Conservation (phyloP, 176 grass and related monocot genomes). For the Oryza meyeriana region DNA sequence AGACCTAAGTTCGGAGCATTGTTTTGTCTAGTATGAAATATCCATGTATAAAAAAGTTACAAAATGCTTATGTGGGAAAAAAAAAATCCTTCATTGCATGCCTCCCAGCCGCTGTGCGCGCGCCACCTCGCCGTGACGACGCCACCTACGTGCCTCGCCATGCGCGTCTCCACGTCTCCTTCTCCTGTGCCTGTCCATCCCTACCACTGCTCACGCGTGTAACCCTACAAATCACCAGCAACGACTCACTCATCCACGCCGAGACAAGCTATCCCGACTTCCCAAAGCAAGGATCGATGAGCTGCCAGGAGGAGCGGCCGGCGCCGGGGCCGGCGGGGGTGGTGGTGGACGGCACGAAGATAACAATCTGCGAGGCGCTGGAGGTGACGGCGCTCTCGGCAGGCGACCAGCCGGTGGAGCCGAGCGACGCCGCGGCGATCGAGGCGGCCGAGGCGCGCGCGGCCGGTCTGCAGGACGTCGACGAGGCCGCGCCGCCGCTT, state of each 20-base stretch:
- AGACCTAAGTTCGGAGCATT: not conserved
- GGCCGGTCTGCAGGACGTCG: not conserved
- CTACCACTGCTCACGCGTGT: not conserved
- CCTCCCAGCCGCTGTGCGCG: not conserved
- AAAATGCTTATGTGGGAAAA: not conserved
- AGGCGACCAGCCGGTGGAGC: constrained; percentile 36
- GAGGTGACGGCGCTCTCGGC: constrained; percentile 41
- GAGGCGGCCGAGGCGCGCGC: constrained; percentile 34
- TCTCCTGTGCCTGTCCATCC: not conserved
- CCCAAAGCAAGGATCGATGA: not conserved
- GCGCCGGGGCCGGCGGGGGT: not conserved
- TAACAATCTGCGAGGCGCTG: constrained; percentile 52
- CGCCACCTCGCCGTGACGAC: not conserved
- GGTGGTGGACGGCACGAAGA: constrained; percentile 17
- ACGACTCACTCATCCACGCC: no score
- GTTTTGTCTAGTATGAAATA: not conserved
- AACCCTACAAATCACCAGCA: not conserved
- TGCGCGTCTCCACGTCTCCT: not conserved
- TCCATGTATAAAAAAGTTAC: no score
- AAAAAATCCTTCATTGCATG: not conserved
- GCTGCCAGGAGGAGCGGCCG: not conserved
- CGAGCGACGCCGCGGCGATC: constrained; percentile 54
- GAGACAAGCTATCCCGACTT: no score
- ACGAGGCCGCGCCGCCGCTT: no score
- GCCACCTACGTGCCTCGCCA: not conserved